phyloP scores from a whole-genome alignment of 345 rosid genomes.

The Melastoma malabathricum region DNA sequence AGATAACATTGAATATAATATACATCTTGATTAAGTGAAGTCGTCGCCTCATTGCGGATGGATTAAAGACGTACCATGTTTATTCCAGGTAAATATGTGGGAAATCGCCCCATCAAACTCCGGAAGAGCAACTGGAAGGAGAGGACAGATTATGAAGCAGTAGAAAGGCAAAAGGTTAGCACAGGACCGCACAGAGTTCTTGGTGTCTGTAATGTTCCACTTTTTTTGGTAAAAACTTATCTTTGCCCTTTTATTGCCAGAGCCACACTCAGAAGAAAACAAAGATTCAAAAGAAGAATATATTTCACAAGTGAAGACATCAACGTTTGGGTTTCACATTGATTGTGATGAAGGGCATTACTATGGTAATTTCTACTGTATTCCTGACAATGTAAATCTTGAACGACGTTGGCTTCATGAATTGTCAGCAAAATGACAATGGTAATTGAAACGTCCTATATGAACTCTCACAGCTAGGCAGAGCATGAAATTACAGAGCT shows the following conservation, averaged over 20 bases:
- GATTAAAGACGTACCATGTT: neutral
- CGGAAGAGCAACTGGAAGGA: constrained; percentile 98
- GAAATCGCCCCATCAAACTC: constrained; percentile 86
- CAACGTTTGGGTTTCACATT: too few relatives aligned
- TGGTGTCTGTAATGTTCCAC: too few relatives aligned
- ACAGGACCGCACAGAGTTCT: too few relatives aligned
- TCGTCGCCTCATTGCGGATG: neutral
- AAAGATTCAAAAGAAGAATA: constrained; percentile 53
- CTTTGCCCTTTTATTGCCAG: constrained; percentile 19
- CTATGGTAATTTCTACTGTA: neutral
- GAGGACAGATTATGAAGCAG: constrained; percentile 63
- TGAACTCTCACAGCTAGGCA: too few relatives aligned
- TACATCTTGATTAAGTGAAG: constrained; percentile 1
- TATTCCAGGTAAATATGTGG: constrained; percentile 81
- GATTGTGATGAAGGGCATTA: neutral
- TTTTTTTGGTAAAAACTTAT: neutral
- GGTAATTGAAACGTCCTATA: too few relatives aligned
- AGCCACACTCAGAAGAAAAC: constrained; percentile 56
- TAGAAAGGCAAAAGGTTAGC: constrained; percentile 55
- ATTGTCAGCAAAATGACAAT: too few relatives aligned
- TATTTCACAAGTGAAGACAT: constrained; percentile 61
- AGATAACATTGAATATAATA: neutral
- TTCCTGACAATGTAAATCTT: too few relatives aligned
- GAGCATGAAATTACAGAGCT: too few relatives aligned
- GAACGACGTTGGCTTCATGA: too few relatives aligned